phyloP scores from a whole-genome alignment of 306 rosid genomes.

The Cucumis sativus region DNA sequence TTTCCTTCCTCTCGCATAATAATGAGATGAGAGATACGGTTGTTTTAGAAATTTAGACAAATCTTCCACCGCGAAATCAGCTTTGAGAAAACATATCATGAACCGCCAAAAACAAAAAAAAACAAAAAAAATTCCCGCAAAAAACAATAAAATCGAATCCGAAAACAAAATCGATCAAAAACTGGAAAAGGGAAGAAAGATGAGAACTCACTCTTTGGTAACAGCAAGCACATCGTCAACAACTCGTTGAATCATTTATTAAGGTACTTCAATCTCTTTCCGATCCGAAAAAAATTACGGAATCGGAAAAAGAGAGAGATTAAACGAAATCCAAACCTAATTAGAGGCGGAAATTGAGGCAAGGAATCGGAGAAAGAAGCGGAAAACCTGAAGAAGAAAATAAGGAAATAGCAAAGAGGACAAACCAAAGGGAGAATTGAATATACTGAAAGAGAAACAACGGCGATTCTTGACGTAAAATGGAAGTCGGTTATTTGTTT shows the following conservation, averaged over 20 bases:
- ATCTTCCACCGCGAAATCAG: background rate
- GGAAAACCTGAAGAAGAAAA: background rate
- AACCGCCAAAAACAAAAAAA: background rate
- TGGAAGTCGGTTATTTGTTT: background rate
- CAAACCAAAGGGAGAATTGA: background rate
- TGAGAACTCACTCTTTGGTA: conserved; percentile 58
- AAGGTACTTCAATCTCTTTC: background rate
- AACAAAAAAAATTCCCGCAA: background rate
- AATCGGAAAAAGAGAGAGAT: conserved; percentile 1
- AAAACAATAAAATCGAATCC: background rate
- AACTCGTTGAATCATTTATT: conserved; percentile 44
- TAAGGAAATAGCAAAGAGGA: background rate
- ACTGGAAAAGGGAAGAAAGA: background rate
- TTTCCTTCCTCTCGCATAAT: background rate
- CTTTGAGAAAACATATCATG: background rate
- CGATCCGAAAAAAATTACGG: conserved; percentile 1
- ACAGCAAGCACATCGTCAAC: conserved; percentile 61
- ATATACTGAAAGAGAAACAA: background rate
- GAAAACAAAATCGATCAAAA: background rate
- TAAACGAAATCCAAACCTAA: background rate
- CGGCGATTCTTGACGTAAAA: conserved; percentile 13
- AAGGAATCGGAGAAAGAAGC: background rate
- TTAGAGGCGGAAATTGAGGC: background rate
- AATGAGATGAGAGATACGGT: background rate
- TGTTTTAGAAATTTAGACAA: background rate